Evolutionary conservation across 1,139 yeast genomes (phyloP).

Genomic region (Debaryomyces nepalensis): DNA sequence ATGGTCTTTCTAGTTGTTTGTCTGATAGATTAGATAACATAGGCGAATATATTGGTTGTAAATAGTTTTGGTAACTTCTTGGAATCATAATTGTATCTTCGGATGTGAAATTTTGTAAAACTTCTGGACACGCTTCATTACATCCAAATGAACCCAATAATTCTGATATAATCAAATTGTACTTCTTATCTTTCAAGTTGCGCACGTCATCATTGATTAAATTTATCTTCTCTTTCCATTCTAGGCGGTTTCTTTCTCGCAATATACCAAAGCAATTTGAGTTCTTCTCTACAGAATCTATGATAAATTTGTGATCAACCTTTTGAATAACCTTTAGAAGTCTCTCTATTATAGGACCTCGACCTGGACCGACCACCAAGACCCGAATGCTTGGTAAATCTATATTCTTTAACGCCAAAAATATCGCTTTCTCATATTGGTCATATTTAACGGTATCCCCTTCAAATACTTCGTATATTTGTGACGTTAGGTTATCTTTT

Average conservation of each 20-base stretch:
- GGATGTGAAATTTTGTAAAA: constrained; percentile 35
- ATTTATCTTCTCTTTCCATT: constrained; percentile 53
- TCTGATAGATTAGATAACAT: neutral
- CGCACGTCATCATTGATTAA: constrained; percentile 64
- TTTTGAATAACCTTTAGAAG: constrained; percentile 11
- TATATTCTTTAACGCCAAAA: constrained; percentile 50
- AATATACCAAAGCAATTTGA: constrained; percentile 59
- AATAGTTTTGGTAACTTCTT: constrained; percentile 55
- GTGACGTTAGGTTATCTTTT: constrained; percentile 55
- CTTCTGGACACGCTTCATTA: constrained; percentile 87
- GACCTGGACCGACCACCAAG: constrained; percentile 83
- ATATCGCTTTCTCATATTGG: constrained; percentile 68
- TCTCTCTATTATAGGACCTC: constrained; percentile 73
- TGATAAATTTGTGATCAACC: constrained; percentile 7
- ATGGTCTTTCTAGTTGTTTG: constrained; percentile 48
- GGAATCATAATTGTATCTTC: constrained; percentile 63
- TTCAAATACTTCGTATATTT: constrained; percentile 72
- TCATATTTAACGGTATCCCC: constrained; percentile 68
- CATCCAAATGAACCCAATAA: constrained; percentile 90
- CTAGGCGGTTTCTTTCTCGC: constrained; percentile 39
- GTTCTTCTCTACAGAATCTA: constrained; percentile 66
- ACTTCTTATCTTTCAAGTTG: constrained; percentile 36
- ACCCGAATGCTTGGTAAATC: constrained; percentile 26
- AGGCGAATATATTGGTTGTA: constrained; percentile 72
- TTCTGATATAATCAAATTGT: constrained; percentile 75